These are phyloP conservation scores for Hibiscus syriacus DNA, from an alignment of 345 rosid genomes.

Conservation along the genomic window DNA sequence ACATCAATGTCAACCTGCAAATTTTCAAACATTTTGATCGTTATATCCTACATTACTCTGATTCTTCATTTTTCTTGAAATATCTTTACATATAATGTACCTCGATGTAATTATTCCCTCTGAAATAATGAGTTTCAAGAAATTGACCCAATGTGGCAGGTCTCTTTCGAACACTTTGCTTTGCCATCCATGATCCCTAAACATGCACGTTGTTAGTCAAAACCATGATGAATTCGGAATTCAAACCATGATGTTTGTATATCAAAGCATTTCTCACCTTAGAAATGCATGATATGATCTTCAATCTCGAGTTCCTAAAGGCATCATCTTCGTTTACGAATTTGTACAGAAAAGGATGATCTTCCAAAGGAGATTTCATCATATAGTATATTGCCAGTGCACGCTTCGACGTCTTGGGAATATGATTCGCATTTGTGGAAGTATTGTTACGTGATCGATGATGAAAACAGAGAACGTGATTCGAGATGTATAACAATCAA, in stretches of 20 bases:
- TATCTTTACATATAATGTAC: slow-evolving; percentile 21
- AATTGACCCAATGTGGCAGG: slow-evolving; percentile 75
- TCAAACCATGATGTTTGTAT: no score
- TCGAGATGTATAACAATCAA: not conserved
- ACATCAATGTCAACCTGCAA: slow-evolving; percentile 72
- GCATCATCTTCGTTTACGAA: slow-evolving; percentile 79
- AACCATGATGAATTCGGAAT: not conserved
- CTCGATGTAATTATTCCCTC: slow-evolving; percentile 82
- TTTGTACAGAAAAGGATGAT: no score
- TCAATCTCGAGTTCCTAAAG: slow-evolving; percentile 86
- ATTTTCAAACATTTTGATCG: not conserved
- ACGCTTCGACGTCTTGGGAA: slow-evolving; percentile 43
- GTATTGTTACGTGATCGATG: not conserved
- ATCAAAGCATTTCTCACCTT: slow-evolving; percentile 31
- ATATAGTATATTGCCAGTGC: slow-evolving; percentile 66
- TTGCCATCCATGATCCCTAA: slow-evolving; percentile 95
- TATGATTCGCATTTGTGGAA: slow-evolving; percentile 27
- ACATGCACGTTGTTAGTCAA: not conserved
- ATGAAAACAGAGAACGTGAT: not conserved
- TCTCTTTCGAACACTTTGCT: slow-evolving; percentile 92
- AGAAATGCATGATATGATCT: slow-evolving; percentile 86
- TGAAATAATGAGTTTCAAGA: slow-evolving; percentile 56
- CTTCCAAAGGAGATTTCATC: slow-evolving; percentile 65
- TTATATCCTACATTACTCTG: not conserved
- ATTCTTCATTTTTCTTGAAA: not conserved